Conservation (phyloP, 352 stramenopile species). For the Phytophthora chlamydospora region DNA sequence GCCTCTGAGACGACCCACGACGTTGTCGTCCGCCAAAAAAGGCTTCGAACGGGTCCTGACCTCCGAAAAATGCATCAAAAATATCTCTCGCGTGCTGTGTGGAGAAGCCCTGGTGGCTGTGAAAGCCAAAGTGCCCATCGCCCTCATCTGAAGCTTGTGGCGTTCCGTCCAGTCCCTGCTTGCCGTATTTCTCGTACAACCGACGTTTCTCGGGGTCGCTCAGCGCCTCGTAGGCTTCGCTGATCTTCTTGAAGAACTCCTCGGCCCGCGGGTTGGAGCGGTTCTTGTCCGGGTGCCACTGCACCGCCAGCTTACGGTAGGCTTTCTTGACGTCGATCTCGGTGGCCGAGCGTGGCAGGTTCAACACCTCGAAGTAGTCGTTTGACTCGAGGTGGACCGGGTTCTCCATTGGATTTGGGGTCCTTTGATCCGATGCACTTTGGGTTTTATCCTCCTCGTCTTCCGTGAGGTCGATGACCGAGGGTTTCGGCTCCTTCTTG, state of each 20-base stretch:
- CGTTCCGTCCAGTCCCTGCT: slow-evolving; percentile 28
- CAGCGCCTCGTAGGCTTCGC: slow-evolving; percentile 90
- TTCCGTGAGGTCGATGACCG: slow-evolving; percentile 29
- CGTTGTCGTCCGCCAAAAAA: slow-evolving; percentile 45
- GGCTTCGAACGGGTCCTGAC: slow-evolving; percentile 58
- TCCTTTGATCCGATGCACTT: too few species aligned
- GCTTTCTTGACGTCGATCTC: slow-evolving; percentile 69
- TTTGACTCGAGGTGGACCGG: slow-evolving; percentile 65
- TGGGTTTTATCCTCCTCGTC: slow-evolving; percentile 9
- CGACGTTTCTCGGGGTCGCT: slow-evolving; percentile 70
- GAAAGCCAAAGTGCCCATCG: slow-evolving; percentile 36
- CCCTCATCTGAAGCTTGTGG: background rate
- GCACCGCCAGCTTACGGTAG: slow-evolving; percentile 78
- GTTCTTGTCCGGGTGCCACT: slow-evolving; percentile 96
- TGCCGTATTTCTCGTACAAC: slow-evolving; percentile 61
- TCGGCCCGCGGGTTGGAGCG: slow-evolving; percentile 74
- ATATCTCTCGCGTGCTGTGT: slow-evolving; percentile 67
- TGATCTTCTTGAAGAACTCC: slow-evolving; percentile 92
- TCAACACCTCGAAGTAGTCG: slow-evolving; percentile 78
- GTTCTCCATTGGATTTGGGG: slow-evolving; percentile 2
- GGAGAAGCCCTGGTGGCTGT: slow-evolving; percentile 41
- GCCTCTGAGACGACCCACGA: slow-evolving; percentile 23
- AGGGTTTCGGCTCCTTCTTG: slow-evolving; percentile 4
- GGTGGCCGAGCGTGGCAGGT: slow-evolving; percentile 41
- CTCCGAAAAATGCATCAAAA: slow-evolving; percentile 77